Conservation (phyloP, 2,329 filamentous ascomycete species). For the Cordyceps militaris region DNA sequence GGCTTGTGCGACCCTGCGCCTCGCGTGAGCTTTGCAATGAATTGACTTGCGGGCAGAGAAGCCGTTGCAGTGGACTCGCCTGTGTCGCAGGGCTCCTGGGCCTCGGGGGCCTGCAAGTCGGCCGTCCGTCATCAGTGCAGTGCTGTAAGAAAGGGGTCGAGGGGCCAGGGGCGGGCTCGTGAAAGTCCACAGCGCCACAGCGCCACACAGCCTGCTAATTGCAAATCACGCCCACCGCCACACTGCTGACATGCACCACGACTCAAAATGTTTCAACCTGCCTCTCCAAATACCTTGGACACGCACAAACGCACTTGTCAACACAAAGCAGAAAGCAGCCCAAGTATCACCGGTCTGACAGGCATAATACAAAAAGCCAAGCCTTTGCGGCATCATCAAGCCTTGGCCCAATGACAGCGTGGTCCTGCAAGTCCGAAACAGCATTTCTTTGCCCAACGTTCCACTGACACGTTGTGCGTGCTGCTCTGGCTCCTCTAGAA, state of each 20-base stretch:
- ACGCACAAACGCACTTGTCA: neutral
- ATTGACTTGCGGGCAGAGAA: no score
- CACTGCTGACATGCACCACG: neutral
- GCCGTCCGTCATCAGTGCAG: no score
- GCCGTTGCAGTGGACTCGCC: no score
- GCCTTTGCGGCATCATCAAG: neutral
- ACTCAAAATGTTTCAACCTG: neutral
- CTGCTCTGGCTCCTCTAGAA: neutral
- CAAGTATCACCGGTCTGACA: neutral
- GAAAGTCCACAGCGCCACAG: neutral
- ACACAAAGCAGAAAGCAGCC: neutral
- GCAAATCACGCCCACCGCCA: neutral
- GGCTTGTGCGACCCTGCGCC: neutral
- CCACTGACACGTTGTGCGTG: conserved; percentile 7
- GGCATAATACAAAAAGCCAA: neutral
- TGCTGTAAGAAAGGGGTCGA: no score
- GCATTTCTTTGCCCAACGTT: neutral
- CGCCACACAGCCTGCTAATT: no score
- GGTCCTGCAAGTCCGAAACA: neutral
- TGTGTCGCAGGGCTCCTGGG: no score
- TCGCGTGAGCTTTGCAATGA: no score
- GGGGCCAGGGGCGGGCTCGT: neutral
- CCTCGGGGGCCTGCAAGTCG: no score
- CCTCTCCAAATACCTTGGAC: neutral
- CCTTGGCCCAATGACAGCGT: neutral